Evolutionary conservation across 129 eudicot species (phyloP), one percentile per base, ranked within the genome.

Genomic region (Artemisia argyi): DNA sequence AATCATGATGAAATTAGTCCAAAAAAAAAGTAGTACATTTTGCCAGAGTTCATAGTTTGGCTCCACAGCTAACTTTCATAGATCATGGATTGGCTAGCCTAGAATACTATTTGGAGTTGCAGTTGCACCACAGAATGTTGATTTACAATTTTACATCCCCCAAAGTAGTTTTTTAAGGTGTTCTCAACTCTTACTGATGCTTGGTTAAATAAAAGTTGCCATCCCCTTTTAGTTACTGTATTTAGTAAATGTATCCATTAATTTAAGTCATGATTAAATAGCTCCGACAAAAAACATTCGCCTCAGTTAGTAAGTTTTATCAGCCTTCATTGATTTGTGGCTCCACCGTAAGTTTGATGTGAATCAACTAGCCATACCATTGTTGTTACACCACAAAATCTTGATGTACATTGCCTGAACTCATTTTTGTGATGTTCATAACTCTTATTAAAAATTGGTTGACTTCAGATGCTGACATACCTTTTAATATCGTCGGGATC

Each of bases 401-500:
- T 44, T 14, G 26, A 10, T 65, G 32, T 65, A 11, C 16, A 50
- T 68, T 65, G 16, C 30, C 7, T 65, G 26, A 65, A 65, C 54
- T 28, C 30, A 2, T 26, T 46, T 17, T 32, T 58, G 63, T 32
- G 42, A 51, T 63, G 8, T 66, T 68, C 11, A 8, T 22, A 77
- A 61, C 71, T 69, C 58, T 8, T 42, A 48, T 12, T 30, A 69
- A 73, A 28, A 57, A 17, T 58, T 65, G 52, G 49, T 48, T 16
- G 49, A 66, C 47, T 73, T 59, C 87, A 93, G 98, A 77, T 90
- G 69, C 55, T 93, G 63, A 76, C 97, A 13, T 93, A 93, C 80
- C 89, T 93, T 79, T 79, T 93, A 69, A 81, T 93, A 68, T 93
- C 98, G 7, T 89, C 96, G 9, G 92, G 96, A 68, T 87, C 98